These are phyloP conservation scores for Rhizopogon sp. DNA, from an alignment of 768 basidiomycete genomes.

Conservation along the genomic window DNA sequence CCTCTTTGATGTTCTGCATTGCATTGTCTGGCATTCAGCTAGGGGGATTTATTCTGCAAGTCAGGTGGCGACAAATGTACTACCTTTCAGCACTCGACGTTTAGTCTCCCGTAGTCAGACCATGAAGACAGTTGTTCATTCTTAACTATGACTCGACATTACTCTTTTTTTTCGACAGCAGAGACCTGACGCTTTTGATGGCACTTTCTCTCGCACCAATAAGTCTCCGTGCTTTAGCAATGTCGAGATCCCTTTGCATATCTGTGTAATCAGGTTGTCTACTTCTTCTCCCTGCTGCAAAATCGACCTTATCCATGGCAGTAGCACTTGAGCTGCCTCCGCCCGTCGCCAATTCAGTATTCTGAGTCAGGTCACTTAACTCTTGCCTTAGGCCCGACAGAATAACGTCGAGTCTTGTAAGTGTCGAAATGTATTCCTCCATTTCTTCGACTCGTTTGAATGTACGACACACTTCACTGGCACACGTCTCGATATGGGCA, in stretches of 20 bases:
- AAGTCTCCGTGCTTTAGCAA: conserved; percentile 61
- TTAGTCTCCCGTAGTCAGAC: no score
- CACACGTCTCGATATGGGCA: conserved; percentile 71
- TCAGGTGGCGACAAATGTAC: no score
- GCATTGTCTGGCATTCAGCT: no score
- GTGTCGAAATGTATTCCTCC: conserved; percentile 50
- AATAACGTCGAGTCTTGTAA: conserved; percentile 58
- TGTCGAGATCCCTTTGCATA: conserved; percentile 38
- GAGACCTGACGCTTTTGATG: conserved; percentile 52
- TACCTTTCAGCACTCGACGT: not conserved
- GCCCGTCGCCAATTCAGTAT: not conserved
- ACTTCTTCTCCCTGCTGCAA: conserved; percentile 7
- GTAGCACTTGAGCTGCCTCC: not conserved
- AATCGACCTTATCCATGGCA: not conserved
- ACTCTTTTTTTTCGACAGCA: conserved; percentile 40
- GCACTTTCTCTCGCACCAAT: conserved; percentile 67
- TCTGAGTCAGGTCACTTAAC: conserved; percentile 12
- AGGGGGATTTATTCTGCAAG: not conserved
- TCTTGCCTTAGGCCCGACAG: conserved; percentile 52
- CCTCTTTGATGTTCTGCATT: no score
- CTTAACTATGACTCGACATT: not conserved
- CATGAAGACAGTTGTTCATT: no score
- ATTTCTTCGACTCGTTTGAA: conserved; percentile 69
- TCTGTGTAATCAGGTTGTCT: conserved; percentile 42
- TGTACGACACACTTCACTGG: conserved; percentile 64